Conservation (phyloP, 1,284 basidiomycete genomes). For the Neonothopanus nambi region DNA sequence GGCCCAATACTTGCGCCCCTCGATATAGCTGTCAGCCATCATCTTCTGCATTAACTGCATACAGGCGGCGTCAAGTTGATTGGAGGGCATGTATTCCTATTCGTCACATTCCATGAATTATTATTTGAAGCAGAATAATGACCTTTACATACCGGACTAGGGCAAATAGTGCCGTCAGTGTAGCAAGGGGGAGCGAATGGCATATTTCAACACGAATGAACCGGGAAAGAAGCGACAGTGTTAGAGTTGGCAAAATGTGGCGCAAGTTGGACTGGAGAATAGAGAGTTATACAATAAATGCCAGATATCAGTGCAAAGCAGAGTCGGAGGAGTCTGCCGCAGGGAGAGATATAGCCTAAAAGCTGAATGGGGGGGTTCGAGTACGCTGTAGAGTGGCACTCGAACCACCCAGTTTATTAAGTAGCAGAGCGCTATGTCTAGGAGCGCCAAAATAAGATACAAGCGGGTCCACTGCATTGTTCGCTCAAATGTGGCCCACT, state of each 20-base stretch:
- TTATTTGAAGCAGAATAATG: too few relatives aligned
- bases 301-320: too few relatives aligned
- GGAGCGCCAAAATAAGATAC: neutral
- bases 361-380: too few relatives aligned
- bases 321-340: too few relatives aligned
- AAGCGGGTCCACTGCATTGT: slow-evolving; percentile 3
- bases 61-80: neutral
- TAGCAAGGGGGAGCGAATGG: slow-evolving; percentile 3
- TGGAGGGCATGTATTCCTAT: neutral
- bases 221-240: neutral
- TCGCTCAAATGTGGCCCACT: slow-evolving; percentile 1
- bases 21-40: slow-evolving; percentile 11
- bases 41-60: slow-evolving; percentile 9
- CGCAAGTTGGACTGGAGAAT: too few relatives aligned
- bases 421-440: neutral
- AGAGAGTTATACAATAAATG: too few relatives aligned
- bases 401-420: neutral
- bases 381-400: neutral
- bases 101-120: too few relatives aligned
- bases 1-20: slow-evolving; percentile 6
- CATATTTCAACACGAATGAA: neutral
- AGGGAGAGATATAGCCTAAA: too few relatives aligned
- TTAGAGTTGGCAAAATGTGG: too few relatives aligned
- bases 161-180: neutral
- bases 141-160: neutral